Conservation (phyloP, 1,139 yeast species). For the Saccharomyces hybrid region DNA sequence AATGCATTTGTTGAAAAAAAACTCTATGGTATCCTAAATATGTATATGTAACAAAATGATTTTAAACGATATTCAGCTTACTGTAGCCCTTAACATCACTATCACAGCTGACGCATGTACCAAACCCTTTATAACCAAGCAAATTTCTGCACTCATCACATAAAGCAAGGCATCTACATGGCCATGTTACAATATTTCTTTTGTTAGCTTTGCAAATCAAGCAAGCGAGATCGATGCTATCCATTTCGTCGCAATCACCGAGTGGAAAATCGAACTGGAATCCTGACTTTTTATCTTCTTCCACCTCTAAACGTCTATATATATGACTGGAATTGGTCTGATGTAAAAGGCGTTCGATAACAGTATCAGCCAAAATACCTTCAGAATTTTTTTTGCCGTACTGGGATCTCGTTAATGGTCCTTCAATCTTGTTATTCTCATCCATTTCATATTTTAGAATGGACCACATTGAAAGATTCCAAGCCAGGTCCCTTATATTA, state of each 20-base stretch:
- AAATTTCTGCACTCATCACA: conserved; percentile 78
- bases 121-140: conserved; percentile 63
- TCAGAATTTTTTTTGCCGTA: conserved; percentile 28
- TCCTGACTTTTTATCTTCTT: background rate
- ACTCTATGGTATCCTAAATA: background rate
- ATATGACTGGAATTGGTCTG: background rate
- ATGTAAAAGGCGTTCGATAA: conserved; percentile 10
- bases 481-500: conserved; percentile 8
- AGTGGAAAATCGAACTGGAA: background rate
- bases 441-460: conserved; percentile 21
- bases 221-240: conserved; percentile 37
- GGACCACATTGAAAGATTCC: conserved; percentile 28
- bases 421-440: conserved; percentile 8
- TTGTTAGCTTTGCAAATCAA: conserved; percentile 73
- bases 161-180: conserved; percentile 81
- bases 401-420: conserved; percentile 31
- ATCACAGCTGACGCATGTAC: conserved; percentile 82
- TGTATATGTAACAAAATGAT: background rate
- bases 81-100: conserved; percentile 55
- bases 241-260: background rate
- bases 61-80: conserved; percentile 30
- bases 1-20: background rate
- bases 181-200: conserved; percentile 82
- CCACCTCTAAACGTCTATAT: background rate
- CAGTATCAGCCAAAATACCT: conserved; percentile 25